phyloP scores from a whole-genome alignment of 2,329 filamentous ascomycete species.

The Lasiodiplodia citricola region DNA sequence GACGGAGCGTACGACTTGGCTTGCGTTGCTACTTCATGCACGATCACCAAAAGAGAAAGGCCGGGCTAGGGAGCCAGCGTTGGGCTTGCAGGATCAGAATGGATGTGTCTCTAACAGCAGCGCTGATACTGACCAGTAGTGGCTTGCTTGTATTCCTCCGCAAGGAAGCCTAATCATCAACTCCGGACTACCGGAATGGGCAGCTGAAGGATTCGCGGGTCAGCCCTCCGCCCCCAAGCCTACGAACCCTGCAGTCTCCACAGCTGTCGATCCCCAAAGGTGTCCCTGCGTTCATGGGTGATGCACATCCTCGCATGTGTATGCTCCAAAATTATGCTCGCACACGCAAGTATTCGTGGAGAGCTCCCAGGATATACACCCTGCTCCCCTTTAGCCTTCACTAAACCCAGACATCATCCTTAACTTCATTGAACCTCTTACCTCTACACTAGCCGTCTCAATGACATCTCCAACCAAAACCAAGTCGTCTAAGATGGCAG shows the following conservation, averaged over 20 bases:
- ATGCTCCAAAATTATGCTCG: neutral
- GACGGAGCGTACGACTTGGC: neutral
- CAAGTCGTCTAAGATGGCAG: neutral
- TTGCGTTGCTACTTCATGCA: neutral
- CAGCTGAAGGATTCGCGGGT: neutral
- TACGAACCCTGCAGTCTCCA: neutral
- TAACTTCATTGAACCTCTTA: neutral
- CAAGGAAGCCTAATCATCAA: neutral
- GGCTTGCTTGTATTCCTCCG: neutral
- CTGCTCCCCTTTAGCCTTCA: neutral
- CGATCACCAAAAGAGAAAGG: neutral
- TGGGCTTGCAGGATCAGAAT: neutral
- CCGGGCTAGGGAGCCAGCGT: neutral
- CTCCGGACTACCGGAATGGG: neutral
- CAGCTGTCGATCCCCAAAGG: neutral
- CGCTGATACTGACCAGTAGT: neutral
- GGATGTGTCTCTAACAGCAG: neutral
- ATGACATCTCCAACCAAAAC: neutral
- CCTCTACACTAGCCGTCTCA: neutral
- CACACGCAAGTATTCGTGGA: neutral
- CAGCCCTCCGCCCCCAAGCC: neutral
- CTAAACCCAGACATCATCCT: neutral
- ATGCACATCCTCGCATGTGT: neutral
- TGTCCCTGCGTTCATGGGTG: neutral
- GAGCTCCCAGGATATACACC: neutral